Evolutionary conservation across 2,329 filamentous ascomycete genomes (phyloP).

Genomic region (Cladosporium sp.): DNA sequence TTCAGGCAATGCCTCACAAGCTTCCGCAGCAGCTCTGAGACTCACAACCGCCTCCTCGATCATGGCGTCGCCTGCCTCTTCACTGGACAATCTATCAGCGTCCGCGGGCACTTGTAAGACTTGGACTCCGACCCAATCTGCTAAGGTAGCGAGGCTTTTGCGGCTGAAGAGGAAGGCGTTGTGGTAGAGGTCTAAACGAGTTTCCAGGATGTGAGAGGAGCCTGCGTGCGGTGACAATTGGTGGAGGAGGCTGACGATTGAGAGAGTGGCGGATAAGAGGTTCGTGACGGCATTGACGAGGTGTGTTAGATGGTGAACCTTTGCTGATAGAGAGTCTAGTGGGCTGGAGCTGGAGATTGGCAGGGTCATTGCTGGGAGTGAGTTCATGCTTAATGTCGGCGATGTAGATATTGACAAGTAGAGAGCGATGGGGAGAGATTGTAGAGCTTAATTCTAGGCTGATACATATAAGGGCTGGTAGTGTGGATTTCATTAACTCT

Average conservation of each 20-base stretch:
- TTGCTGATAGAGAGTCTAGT: not conserved
- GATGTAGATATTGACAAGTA: not conserved
- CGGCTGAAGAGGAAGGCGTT: not conserved
- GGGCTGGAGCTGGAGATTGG: not conserved
- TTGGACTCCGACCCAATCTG: not conserved
- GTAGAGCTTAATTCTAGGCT: not conserved
- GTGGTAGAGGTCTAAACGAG: not conserved
- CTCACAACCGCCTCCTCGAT: not conserved
- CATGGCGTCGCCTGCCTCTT: not conserved
- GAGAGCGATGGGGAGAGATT: too few species aligned
- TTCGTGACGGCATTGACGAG: not conserved
- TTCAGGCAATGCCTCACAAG: not conserved
- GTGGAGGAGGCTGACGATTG: not conserved
- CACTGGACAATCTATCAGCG: not conserved
- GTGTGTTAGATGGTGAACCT: not conserved
- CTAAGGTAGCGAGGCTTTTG: not conserved
- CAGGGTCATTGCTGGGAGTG: not conserved
- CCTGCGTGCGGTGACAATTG: not conserved
- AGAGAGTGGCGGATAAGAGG: not conserved
- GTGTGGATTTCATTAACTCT: not conserved
- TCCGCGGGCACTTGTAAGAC: not conserved
- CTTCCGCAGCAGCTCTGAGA: not conserved
- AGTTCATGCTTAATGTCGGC: not conserved
- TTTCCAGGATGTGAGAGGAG: not conserved
- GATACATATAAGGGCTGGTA: not conserved